Base-by-base conservation (phyloP, 495 filamentous ascomycete species). In the Penicillium argentinense region DNA sequence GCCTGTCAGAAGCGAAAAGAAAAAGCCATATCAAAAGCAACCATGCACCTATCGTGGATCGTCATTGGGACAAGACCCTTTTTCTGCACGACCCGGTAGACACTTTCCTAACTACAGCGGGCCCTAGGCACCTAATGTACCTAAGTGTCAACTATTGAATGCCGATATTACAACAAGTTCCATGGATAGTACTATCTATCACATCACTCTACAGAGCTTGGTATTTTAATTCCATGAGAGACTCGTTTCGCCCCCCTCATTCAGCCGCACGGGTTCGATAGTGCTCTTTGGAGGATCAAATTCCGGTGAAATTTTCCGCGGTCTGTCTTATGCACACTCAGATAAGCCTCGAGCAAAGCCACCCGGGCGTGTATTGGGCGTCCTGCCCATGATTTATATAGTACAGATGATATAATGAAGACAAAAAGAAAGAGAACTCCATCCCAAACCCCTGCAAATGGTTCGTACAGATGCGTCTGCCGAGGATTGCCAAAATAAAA, bases 381-480 rank as follows among this genome's bases (percentile, higher is more conserved):
- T 28, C 32, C 27, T 34, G 36, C 47, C 48, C 48, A 41, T 22
- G 39, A 21, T 42, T 30, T 49, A 45, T 57, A 57, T 59, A 51
- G 44, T 60, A 60, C 52, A 62, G 40, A 40, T 56, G 22, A 54
- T 49, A 39, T 53, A 36, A 42, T 49, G 49, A 45, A 47, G 50
- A 47, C 17, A 37, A 23, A 57, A 39, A 42, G 47, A 51, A 54
- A 57, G 40, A 51, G 45, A 62, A 65, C 60, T 59, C 66, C 54
- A 51, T 58, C 56, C 59, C 47, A 51, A 65, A 62, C 54, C 62
- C 59, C 51, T 54, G 54, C 49, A 59, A 51, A 57, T 57, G 46
- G 43, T 61, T 59, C 62, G 56, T 64, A 62, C 59, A 63, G 51
- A 52, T 46, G 28, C 44, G 42, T 33, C 30, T 34, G 42, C 26